These are phyloP conservation scores for Hymenoscyphus repandus DNA, from an alignment of 2,329 filamentous ascomycete species.

Conservation along the genomic window DNA sequence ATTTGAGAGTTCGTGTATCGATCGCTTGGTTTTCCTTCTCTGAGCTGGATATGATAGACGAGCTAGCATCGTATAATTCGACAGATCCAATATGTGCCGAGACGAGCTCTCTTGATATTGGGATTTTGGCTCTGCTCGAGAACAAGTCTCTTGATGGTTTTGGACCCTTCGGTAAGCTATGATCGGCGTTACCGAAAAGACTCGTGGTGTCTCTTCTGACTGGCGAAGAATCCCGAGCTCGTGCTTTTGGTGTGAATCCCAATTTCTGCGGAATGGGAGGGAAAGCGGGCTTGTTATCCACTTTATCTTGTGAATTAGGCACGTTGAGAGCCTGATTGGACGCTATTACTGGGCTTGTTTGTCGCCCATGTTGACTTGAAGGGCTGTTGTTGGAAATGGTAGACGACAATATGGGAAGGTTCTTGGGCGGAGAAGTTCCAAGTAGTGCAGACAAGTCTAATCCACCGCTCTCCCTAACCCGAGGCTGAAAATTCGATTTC, in stretches of 20 bases:
- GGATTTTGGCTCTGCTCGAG: conserved; percentile 20
- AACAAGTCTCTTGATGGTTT: background rate
- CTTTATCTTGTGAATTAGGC: too few relatives aligned
- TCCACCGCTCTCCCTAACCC: conserved; percentile 17
- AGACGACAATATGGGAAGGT: conserved; percentile 20
- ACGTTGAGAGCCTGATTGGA: too few relatives aligned
- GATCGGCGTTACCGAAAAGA: conserved; percentile 9
- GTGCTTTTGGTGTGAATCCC: conserved; percentile 26
- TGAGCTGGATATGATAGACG: conserved; percentile 6
- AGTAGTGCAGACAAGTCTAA: conserved; percentile 27
- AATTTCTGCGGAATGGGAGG: conserved; percentile 27
- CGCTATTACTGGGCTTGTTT: too few relatives aligned
- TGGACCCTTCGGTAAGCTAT: background rate
- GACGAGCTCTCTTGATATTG: background rate
- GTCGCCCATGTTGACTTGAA: conserved; percentile 1
- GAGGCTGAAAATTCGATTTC: conserved; percentile 29
- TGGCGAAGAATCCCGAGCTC: conserved; percentile 10
- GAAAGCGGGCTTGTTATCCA: conserved; percentile 9
- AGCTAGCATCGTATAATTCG: conserved; percentile 5
- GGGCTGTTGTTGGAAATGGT: conserved; percentile 1
- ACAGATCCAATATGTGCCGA: conserved; percentile 2
- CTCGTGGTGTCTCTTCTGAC: conserved; percentile 10
- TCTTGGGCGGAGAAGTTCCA: conserved; percentile 23
- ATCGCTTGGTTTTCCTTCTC: conserved; percentile 17
- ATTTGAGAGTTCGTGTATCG: conserved; percentile 20